phyloP scores from a whole-genome alignment of 2,329 filamentous ascomycete species.

The Nannizzia gypsea region DNA sequence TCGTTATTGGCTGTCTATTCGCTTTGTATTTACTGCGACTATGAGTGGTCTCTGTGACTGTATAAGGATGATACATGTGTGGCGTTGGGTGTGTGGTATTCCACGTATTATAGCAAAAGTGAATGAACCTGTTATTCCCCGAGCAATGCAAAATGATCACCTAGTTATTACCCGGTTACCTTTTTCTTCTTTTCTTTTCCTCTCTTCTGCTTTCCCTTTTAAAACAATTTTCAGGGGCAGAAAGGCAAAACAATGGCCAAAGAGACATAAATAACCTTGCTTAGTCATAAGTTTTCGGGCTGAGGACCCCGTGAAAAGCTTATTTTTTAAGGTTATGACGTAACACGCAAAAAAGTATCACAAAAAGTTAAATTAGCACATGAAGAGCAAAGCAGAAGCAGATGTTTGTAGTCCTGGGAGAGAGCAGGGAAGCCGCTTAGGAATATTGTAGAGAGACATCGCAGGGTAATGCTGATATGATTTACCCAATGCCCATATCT shows the following conservation, averaged over 20 bases:
- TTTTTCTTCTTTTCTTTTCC: too few species aligned
- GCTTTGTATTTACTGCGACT: slow-evolving; percentile 3
- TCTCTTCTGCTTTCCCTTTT: not conserved
- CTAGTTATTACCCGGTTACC: too few species aligned
- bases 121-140: not conserved
- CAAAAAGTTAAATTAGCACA: too few species aligned
- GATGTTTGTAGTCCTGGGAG: too few species aligned
- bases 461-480: too few species aligned
- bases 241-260: not conserved
- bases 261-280: not conserved
- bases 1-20: not conserved
- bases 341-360: not conserved
- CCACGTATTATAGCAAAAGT: not conserved
- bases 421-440: too few species aligned
- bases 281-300: not conserved
- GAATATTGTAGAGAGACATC: too few species aligned
- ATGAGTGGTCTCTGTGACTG: not conserved
- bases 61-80: not conserved
- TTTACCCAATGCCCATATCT: too few species aligned
- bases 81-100: slow-evolving; percentile 1
- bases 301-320: not conserved
- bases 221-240: not conserved
- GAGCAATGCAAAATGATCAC: not conserved
- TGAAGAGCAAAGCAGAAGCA: too few species aligned
- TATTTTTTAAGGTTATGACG: not conserved